Base-by-base conservation (phyloP, 2,329 filamentous ascomycete species). In the Microdochium trichocladiopsis region DNA sequence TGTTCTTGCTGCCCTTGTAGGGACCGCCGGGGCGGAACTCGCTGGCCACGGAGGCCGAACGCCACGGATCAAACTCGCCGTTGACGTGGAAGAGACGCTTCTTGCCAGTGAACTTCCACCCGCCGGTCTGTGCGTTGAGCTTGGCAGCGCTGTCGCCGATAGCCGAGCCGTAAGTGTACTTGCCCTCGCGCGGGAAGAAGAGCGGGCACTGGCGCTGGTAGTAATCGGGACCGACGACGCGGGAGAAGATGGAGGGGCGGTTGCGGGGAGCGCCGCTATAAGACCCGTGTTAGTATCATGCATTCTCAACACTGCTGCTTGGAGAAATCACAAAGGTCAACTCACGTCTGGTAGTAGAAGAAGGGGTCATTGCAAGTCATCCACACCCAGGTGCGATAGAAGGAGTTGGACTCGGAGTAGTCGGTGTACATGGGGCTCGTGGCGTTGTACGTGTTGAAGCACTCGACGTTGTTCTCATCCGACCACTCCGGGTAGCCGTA, bases 291-390 rank as follows among this genome's bases (percentile, higher is more conserved):
- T 21, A 14, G 25, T 18, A n/a, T n/a, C n/a, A n/a, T n/a, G n/a
- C n/a, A n/a, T n/a, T n/a, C n/a, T n/a, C n/a, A n/a, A n/a, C n/a
- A n/a, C n/a, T n/a, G n/a, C n/a, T n/a, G n/a, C n/a, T n/a, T n/a
- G n/a, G 22, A 24, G 47, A 18, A 14, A 21, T 22, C 18, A 23
- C 25, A 1, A 4, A 16, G 11, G n/a, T n/a, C n/a, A 12, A 62
- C 72, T 59, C 62, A 75, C 68, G 74, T 73, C 61, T 82, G 77
- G 73, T 75, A 83, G 63, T 74, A 80, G 52, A 69, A 76, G 53
- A 80, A 76, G n/a, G 82, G 80, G 62, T 85, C 79, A 60, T 85
- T 84, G 70, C 83, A 85, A 2, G 75, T 70, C 65, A 83, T 73
- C 81, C 82, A 86, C 8, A 70, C 62, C 80, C 80, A 86, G 55